phyloP scores from a whole-genome alignment of 2,329 filamentous ascomycete genomes.

The Chaetomium sp. region DNA sequence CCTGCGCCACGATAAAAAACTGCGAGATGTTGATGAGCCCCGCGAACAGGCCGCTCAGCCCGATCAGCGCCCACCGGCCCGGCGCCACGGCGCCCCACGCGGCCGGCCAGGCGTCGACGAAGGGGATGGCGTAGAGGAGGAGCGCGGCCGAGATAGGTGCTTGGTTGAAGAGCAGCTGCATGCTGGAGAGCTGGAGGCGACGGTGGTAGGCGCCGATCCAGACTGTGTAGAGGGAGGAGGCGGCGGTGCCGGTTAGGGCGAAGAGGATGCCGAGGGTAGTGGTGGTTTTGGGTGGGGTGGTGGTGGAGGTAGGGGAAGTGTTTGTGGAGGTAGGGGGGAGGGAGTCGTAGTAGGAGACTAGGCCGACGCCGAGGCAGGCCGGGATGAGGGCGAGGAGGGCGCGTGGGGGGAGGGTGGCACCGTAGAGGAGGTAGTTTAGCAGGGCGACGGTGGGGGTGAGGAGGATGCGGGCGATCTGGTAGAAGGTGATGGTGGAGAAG shows the following conservation, averaged over 20 bases:
- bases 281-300: conserved; percentile 50
- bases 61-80: conserved; percentile 50
- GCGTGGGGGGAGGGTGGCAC: conserved; percentile 54
- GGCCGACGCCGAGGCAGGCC: conserved; percentile 64
- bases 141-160: conserved; percentile 64
- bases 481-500: conserved; percentile 69
- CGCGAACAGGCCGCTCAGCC: conserved; percentile 63
- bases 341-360: conserved; percentile 71
- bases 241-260: conserved; percentile 64
- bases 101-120: conserved; percentile 63
- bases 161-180: conserved; percentile 71
- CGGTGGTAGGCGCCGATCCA: conserved; percentile 69
- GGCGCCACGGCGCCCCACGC: conserved; percentile 35
- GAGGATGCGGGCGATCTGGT: conserved; percentile 68
- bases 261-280: conserved; percentile 63
- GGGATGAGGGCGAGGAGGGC: conserved; percentile 60
- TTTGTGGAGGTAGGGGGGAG: conserved; percentile 48
- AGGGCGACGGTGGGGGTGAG: conserved; percentile 66
- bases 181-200: conserved; percentile 66
- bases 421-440: conserved; percentile 66
- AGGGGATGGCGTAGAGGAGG: conserved; percentile 67
- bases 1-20: conserved; percentile 64
- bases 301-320: conserved; percentile 42
- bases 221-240: conserved; percentile 68
- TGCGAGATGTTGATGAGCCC: conserved; percentile 66